Percentiles rank a stretch among this genome's conserved stretches.
Conservation (phyloP, 2,329 filamentous ascomycete species). For the Pseudogymnoascus sp. region DNA sequence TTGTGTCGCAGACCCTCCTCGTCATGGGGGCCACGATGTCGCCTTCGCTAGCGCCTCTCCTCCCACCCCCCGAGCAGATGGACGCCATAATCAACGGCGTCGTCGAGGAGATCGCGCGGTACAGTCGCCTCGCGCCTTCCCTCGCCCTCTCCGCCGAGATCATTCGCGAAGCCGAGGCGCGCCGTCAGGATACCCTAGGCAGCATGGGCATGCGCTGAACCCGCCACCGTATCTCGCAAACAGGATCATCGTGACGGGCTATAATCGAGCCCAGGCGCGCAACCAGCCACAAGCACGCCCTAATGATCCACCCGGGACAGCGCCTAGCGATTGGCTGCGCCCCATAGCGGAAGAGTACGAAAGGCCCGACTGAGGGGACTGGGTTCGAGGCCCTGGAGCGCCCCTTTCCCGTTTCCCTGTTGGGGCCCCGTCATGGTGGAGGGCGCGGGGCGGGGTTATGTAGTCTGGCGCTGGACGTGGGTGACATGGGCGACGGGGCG, state of each 20-base stretch:
- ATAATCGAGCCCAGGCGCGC: not conserved
- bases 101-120: conserved; percentile 65
- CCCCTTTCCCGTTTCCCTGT: not conserved
- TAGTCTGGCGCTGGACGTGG: not conserved
- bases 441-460: conserved; percentile 2
- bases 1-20: conserved; percentile 72
- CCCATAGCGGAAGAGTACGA: not conserved
- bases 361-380: not conserved
- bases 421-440: not conserved
- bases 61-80: conserved; percentile 52
- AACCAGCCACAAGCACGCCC: too few relatives aligned
- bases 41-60: conserved; percentile 54
- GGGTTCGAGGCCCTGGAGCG: not conserved
- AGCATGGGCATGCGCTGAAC: conserved; percentile 27
- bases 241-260: not conserved
- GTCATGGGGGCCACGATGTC: conserved; percentile 83
- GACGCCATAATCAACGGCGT: conserved; percentile 74
- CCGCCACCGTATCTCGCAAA: not conserved
- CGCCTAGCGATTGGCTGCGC: not conserved
- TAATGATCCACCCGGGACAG: too few relatives aligned
- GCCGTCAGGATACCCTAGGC: conserved; percentile 56
- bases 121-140: conserved; percentile 68
- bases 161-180: conserved; percentile 68
- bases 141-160: conserved; percentile 71
- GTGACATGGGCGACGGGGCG: not conserved